Evolutionary conservation across 176 grass and related monocot species (phyloP).

Genomic region (Lolium perenne): DNA sequence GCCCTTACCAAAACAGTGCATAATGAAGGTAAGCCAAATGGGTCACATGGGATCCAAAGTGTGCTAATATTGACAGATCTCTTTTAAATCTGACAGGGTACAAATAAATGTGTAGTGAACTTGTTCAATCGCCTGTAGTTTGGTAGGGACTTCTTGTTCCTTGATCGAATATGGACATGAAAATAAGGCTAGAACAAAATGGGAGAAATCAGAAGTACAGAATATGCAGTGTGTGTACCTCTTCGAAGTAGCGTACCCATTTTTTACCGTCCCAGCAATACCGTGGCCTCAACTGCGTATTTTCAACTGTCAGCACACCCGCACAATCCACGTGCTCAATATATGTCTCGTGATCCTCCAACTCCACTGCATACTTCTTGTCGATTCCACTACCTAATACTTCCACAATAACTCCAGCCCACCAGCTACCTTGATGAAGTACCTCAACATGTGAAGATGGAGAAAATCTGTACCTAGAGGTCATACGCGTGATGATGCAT

Average conservation of each 20-base stretch:
- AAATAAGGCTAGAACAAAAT: neutral
- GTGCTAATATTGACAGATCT: neutral
- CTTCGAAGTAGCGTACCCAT: conserved; percentile 20
- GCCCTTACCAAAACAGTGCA: neutral
- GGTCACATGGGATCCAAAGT: neutral
- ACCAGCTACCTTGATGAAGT: conserved; percentile 42
- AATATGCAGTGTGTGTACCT: conserved; percentile 5
- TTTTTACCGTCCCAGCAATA: conserved; percentile 37
- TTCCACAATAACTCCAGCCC: conserved; percentile 44
- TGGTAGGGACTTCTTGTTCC: neutral
- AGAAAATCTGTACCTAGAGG: conserved; percentile 37
- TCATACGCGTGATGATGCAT: neutral
- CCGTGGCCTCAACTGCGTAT: conserved; percentile 36
- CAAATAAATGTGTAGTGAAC: neutral
- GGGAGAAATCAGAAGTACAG: neutral
- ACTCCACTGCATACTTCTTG: conserved; percentile 44
- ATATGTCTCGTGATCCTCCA: neutral
- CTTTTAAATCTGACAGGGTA: neutral
- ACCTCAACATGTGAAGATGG: conserved; percentile 39
- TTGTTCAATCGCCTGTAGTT: neutral
- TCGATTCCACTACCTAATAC: conserved; percentile 8
- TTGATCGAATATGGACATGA: neutral
- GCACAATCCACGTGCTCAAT: conserved; percentile 7
- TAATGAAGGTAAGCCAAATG: neutral
- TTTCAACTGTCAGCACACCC: conserved; percentile 42